Conservation (phyloP, 805 yeast genomes). For the Hanseniaspora lachancei region DNA sequence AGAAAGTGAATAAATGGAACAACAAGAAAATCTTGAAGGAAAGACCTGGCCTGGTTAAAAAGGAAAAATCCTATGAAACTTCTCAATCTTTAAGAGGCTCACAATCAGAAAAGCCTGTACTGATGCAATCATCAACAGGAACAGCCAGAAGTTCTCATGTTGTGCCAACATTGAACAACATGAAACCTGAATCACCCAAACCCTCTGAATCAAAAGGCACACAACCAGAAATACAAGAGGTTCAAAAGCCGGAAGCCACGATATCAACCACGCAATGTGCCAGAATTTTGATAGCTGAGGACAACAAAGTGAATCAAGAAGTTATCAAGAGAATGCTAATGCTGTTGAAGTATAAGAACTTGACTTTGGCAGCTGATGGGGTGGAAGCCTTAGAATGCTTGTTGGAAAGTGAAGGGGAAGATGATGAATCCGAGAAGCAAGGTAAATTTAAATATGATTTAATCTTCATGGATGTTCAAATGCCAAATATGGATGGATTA, state of each 20-base stretch:
- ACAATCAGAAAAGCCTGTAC: constrained; percentile 15
- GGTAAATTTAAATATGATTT: constrained; percentile 42
- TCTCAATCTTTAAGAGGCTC: neutral
- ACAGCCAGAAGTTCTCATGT: constrained; percentile 27
- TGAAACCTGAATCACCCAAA: neutral
- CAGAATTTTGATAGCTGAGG: constrained; percentile 78
- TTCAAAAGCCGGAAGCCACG: constrained; percentile 17
- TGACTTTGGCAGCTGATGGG: constrained; percentile 81
- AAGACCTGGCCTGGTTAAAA: neutral
- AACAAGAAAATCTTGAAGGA: neutral
- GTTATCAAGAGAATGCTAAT: constrained; percentile 79
- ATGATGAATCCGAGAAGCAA: constrained; percentile 18
- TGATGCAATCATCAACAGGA: constrained; percentile 25
- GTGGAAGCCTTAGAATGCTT: constrained; percentile 61
- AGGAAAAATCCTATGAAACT: constrained; percentile 4
- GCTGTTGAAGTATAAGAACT: constrained; percentile 61
- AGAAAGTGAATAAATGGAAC: neutral
- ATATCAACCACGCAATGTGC: neutral
- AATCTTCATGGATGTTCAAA: constrained; percentile 92
- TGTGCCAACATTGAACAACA: constrained; percentile 11
- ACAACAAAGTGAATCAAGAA: constrained; percentile 85
- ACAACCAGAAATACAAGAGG: neutral
- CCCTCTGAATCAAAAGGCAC: neutral
- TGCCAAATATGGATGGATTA: constrained; percentile 89
- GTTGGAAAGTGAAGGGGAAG: constrained; percentile 29